Evolutionary conservation across 257 asterid species (phyloP).

Genomic region (Hygrophila difformis): DNA sequence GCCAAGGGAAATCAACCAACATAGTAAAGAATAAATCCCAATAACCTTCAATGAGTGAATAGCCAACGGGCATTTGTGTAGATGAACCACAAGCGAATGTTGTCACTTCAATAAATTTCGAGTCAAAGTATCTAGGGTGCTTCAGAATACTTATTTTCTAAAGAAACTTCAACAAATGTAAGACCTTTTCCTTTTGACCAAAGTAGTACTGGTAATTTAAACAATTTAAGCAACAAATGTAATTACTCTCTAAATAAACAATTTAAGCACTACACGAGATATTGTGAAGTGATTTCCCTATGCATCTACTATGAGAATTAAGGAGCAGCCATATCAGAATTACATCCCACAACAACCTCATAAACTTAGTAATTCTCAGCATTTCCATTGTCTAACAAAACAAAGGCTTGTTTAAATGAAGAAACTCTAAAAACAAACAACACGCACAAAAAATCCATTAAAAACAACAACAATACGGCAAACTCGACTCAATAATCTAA

Average conservation of each 20-base stretch:
- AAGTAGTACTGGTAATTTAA: background rate
- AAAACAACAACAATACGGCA: background rate
- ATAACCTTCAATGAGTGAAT: background rate
- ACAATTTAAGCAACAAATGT: too few species aligned
- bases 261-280: too few species aligned
- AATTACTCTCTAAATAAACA: too few species aligned
- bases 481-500: too few species aligned
- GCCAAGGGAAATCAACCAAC: background rate
- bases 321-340: background rate
- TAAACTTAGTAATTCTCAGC: conserved; percentile 3
- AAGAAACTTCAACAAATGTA: background rate
- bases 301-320: background rate
- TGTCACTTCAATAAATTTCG: conserved; percentile 1
- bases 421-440: background rate
- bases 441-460: background rate
- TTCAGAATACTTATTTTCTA: too few species aligned
- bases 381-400: conserved; percentile 5
- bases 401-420: background rate
- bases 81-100: background rate
- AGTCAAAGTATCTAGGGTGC: too few species aligned
- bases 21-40: background rate
- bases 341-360: conserved; percentile 7
- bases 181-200: background rate
- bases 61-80: background rate
- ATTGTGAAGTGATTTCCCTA: conserved; percentile 7